Conservation (phyloP, 768 basidiomycete species). For the Suillus fuscotomentosus region DNA sequence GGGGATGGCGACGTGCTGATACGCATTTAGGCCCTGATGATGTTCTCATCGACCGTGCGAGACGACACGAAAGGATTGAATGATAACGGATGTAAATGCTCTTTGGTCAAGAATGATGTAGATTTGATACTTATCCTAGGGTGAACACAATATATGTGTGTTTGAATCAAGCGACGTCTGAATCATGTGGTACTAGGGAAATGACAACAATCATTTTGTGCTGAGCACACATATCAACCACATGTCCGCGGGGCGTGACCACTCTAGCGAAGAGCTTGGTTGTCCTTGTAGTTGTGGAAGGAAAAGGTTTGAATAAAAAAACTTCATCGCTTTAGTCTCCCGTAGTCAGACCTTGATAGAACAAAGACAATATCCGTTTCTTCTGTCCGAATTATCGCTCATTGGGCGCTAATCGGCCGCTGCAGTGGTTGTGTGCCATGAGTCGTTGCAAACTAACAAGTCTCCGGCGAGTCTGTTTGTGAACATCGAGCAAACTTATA, state of each 20-base stretch:
- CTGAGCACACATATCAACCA: not conserved
- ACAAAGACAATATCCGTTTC: not conserved
- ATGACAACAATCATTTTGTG: not conserved
- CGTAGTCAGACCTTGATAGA: not conserved
- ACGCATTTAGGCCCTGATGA: slow-evolving; percentile 59
- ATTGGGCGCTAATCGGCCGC: not conserved
- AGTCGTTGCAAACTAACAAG: not conserved
- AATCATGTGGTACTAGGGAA: not conserved
- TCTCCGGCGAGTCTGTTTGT: not conserved
- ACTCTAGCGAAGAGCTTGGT: not conserved
- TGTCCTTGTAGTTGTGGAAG: not conserved
- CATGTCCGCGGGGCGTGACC: not conserved
- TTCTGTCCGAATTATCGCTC: not conserved
- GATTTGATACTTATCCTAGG: not conserved
- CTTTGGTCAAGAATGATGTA: not conserved
- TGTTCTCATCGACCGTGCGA: slow-evolving; percentile 64
- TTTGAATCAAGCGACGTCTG: not conserved
- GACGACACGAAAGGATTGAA: slow-evolving; percentile 50
- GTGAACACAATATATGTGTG: not conserved
- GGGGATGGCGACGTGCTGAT: slow-evolving; percentile 77
- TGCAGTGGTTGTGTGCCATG: not conserved
- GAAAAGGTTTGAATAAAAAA: not conserved
- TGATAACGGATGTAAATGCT: slow-evolving; percentile 30
- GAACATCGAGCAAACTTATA: not conserved
- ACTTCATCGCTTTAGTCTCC: not conserved